Evolutionary conservation across 2,329 filamentous ascomycete genomes (phyloP), one percentile per base, ranked within the genome.

Genomic region (Beauveria asiatica): DNA sequence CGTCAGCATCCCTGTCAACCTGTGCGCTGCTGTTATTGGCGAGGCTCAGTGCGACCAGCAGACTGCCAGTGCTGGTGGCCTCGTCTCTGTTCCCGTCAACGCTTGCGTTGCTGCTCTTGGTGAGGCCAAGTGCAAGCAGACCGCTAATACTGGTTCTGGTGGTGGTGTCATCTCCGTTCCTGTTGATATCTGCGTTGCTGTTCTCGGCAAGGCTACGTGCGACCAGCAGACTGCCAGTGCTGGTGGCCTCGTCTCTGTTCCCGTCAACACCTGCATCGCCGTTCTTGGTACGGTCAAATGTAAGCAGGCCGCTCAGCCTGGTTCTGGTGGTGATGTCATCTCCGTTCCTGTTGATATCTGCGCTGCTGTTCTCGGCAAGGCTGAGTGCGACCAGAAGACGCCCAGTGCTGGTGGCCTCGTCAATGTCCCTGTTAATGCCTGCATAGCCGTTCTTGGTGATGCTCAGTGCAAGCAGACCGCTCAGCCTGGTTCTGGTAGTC

Each of bases 371-470:
- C 25, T 61, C 3, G 49, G 59, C 5, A 8, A 45, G 9, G 53
- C 53, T 9, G 52, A 61, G 19, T 61, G 59, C 59, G 30, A 57
- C 21, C 37, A 52, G 19, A 51, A 59, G 49, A 21, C 21, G 21
- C 4, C n/a, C 7, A n/a, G 33, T 19, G n/a, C n/a, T n/a, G 50
- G 50, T 5, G 45, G 51, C 3, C n/a, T n/a, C n/a, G n/a, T n/a
- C n/a, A n/a, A n/a, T 10, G 33, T 60, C 9, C 57, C 57, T 11
- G 21, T 60, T 0, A 44, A 60, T 23, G 27, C 17, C 6, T 60
- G 57, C 23, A 13, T 53, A 9, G 57, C 25, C 2, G 42, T 19
- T 8, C 50, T 60, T 9, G 57, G 57, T 11, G 3, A 60, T 16
- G 50, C 42, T 7, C 25, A 48, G 41, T 60, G 57, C 50, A 3